A percentile compares a stretch with the other conserved stretches of the same genome.
phyloP scores from a whole-genome alignment of 1,139 yeast genomes.

The Pichiaceae sp. region DNA sequence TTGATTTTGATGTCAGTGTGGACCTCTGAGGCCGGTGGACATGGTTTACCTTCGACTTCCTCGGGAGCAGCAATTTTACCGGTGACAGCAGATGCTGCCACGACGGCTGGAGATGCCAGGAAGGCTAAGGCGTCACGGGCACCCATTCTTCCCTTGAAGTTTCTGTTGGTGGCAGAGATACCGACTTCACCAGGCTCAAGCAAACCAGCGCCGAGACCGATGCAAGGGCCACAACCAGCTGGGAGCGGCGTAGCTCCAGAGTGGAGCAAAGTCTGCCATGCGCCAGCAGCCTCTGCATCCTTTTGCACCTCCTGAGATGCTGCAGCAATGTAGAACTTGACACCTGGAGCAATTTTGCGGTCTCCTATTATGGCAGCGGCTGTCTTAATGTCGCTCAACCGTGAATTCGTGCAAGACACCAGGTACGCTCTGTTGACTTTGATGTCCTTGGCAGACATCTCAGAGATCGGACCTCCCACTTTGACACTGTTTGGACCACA shows the following conservation, averaged over 20 bases:
- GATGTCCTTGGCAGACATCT: conserved; percentile 63
- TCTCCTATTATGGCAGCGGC: conserved; percentile 86
- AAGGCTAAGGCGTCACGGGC: conserved; percentile 93
- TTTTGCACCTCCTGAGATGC: conserved; percentile 90
- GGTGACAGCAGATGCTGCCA: conserved; percentile 92
- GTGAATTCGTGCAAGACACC: conserved; percentile 95
- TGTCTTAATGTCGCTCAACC: conserved; percentile 86
- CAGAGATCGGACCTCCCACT: conserved; percentile 70
- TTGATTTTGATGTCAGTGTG: conserved; percentile 37
- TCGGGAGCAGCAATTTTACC: conserved; percentile 93
- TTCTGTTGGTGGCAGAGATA: conserved; percentile 95
- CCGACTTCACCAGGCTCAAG: conserved; percentile 95
- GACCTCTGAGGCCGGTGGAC: conserved; percentile 39
- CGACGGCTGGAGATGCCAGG: conserved; percentile 95
- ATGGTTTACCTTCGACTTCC: conserved; percentile 57
- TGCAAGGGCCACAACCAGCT: conserved; percentile 99
- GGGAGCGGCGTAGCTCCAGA: conserved; percentile 96
- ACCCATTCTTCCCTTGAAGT: conserved; percentile 99
- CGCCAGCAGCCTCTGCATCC: conserved; percentile 85
- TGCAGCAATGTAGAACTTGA: conserved; percentile 94
- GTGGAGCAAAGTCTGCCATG: conserved; percentile 81
- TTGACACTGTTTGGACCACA: conserved; percentile 98
- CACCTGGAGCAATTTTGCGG: conserved; percentile 76
- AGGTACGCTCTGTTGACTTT: conserved; percentile 88
- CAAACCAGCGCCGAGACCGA: conserved; percentile 92